Evolutionary conservation across 345 rosid species (phyloP).

Genomic region (Moricandia moricandioides): DNA sequence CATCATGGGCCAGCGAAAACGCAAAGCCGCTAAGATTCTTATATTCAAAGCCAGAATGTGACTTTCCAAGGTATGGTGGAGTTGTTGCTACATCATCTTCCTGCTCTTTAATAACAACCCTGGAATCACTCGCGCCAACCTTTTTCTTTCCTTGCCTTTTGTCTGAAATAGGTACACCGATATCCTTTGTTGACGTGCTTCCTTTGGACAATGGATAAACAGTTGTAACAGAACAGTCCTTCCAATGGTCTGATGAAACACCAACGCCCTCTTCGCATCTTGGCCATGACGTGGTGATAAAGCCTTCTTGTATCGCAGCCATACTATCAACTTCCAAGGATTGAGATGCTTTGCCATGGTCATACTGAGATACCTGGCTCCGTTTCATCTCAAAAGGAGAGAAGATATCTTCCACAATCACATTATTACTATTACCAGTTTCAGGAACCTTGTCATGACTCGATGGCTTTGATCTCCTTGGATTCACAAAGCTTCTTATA

Average conservation of each 20-base stretch:
- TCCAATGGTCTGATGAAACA: slow-evolving; percentile 60
- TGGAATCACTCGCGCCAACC: slow-evolving; percentile 45
- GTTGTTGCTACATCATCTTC: slow-evolving; percentile 81
- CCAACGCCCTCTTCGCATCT: slow-evolving; percentile 44
- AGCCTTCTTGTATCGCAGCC: slow-evolving; percentile 31
- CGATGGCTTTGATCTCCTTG: background rate
- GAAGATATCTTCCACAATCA: slow-evolving; percentile 15
- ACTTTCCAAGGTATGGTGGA: slow-evolving; percentile 53
- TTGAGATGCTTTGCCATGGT: slow-evolving; percentile 22
- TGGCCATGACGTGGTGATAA: slow-evolving; percentile 50
- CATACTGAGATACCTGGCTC: slow-evolving; percentile 15
- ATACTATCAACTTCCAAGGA: slow-evolving; percentile 5
- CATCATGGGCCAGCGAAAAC: slow-evolving; percentile 52
- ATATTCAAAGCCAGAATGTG: slow-evolving; percentile 43
- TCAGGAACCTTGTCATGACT: background rate
- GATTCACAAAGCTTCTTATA: background rate
- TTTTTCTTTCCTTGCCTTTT: slow-evolving; percentile 67
- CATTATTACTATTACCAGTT: background rate
- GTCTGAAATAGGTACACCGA: slow-evolving; percentile 36
- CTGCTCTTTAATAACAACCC: slow-evolving; percentile 62
- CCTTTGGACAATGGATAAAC: slow-evolving; percentile 59
- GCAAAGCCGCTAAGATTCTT: slow-evolving; percentile 40
- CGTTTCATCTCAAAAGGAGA: slow-evolving; percentile 12
- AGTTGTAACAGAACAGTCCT: slow-evolving; percentile 71
- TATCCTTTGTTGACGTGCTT: slow-evolving; percentile 46